Evolutionary conservation across 2,329 filamentous ascomycete genomes (phyloP).

Genomic region (Lecanicillium sp.): DNA sequence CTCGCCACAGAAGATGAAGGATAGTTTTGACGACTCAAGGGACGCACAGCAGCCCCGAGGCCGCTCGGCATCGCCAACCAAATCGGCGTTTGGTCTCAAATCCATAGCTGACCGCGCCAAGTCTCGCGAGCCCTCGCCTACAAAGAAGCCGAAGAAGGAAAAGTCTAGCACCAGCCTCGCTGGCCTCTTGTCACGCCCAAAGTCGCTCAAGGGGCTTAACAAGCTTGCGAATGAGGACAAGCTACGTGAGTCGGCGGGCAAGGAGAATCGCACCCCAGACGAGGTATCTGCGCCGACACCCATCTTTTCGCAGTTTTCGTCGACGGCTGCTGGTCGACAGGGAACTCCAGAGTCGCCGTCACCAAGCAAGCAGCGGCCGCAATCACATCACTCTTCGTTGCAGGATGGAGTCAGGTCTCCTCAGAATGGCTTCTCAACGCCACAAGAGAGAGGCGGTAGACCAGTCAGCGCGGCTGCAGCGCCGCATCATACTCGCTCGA

Average conservation of each 20-base stretch:
- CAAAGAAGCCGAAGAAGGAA: slow-evolving; percentile 61
- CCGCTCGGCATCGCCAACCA: slow-evolving; percentile 34
- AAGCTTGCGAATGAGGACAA: slow-evolving; percentile 44
- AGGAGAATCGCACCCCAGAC: slow-evolving; percentile 68
- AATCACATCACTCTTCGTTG: slow-evolving; percentile 5
- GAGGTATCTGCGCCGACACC: slow-evolving; percentile 43
- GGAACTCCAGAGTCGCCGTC: not conserved
- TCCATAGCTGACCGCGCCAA: slow-evolving; percentile 31
- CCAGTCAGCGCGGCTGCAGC: slow-evolving; percentile 22
- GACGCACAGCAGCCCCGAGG: slow-evolving; percentile 14
- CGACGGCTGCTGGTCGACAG: slow-evolving; percentile 24
- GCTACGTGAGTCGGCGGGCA: slow-evolving; percentile 51
- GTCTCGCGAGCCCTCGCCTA: slow-evolving; percentile 37
- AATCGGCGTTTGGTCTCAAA: slow-evolving; percentile 35
- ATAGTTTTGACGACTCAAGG: slow-evolving; percentile 14
- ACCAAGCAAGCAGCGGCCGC: slow-evolving; percentile 10
- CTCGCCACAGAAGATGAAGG: slow-evolving; percentile 32
- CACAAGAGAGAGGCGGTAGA: not conserved
- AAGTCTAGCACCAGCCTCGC: slow-evolving; percentile 82
- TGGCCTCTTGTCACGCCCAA: slow-evolving; percentile 64
- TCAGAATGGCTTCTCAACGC: not conserved
- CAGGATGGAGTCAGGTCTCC: not conserved
- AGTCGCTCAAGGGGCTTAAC: slow-evolving; percentile 61
- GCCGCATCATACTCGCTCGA: slow-evolving; percentile 28
- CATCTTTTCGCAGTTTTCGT: slow-evolving; percentile 68